Conservation (phyloP, 2,329 filamentous ascomycete species). For the Truncatella angustata region DNA sequence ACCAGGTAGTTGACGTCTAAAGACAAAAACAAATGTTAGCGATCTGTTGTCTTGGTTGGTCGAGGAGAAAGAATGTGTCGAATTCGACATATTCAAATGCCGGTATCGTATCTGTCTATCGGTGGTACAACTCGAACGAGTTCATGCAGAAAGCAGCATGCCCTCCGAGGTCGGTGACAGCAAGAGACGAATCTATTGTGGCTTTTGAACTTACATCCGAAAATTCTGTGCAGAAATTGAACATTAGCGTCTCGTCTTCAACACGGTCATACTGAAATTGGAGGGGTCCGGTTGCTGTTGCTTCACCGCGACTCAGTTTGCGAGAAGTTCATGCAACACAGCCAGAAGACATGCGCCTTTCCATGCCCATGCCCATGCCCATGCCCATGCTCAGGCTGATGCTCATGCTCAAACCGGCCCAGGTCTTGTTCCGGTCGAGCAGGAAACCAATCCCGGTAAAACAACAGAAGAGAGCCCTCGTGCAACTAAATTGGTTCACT, state of each 20-base stretch:
- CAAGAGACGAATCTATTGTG: constrained; percentile 1
- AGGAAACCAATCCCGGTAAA: background rate
- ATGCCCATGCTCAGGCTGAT: no score
- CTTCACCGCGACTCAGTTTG: background rate
- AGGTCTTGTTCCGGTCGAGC: background rate
- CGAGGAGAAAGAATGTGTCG: no score
- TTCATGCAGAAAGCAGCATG: background rate
- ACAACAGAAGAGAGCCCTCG: background rate
- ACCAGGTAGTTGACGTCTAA: constrained; percentile 99
- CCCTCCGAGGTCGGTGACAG: background rate
- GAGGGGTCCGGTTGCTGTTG: background rate
- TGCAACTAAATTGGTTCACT: no score
- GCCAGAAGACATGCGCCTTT: background rate
- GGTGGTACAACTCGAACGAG: no score
- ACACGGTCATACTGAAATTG: no score
- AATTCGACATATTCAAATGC: no score
- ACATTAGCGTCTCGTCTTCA: background rate
- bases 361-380: no score
- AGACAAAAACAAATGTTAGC: constrained; percentile 43
- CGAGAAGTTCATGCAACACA: background rate
- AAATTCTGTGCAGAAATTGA: background rate
- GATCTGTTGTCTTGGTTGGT: background rate
- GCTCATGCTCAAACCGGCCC: no score
- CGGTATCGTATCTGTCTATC: no score
- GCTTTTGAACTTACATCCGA: background rate